Evolutionary conservation across 75 land plant genomes (phyloP), one percentile per base, ranked within the genome.

Genomic region (Picea glauca): DNA sequence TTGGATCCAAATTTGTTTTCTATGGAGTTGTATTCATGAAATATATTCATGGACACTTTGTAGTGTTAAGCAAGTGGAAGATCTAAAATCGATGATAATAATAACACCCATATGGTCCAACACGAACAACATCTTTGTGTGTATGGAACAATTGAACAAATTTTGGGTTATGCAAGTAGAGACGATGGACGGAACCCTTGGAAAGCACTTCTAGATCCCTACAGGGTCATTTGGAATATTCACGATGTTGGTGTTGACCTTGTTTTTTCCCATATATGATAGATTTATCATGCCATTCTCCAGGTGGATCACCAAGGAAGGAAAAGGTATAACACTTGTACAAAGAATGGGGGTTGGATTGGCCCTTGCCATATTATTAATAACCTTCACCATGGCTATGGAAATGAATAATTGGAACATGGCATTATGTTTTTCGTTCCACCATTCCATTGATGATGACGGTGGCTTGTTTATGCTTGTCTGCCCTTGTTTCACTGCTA

Each of bases 11-110:
- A 26, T 26, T 0, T 26, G 26, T 26, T 26, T 26, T 26, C 26
- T 26, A 26, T 26, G 26, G 26, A 26, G 26, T 26, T 26, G 0
- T 26, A 26, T 26, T 26, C 26, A 26, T 26, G 0, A 26, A 26
- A 26, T 26, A 26, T 26, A 82, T 13, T 70, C 80, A 20, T 92
- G 99, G 99, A 84, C 82, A n/a, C 83, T 97, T 0, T 86, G 91
- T 84, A 88, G 90, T 76, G 84, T 97, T 43, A 91, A 93, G 58
- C 84, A 86, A 54, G 84, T 97, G 12, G 99, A 97, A 74, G 98
- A 97, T 58, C 81, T 86, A 23, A 97, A 94, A 78, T 87, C 90
- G 83, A 67, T 97, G 20, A 13, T 97, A 0, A 79, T 88, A 57
- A 77, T 97, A 11, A 23, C 83, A 23, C 99, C 99, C 40, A 85